Evolutionary conservation across 2,329 filamentous ascomycete species (phyloP).

Genomic region (Trichoderma simmonsii): DNA sequence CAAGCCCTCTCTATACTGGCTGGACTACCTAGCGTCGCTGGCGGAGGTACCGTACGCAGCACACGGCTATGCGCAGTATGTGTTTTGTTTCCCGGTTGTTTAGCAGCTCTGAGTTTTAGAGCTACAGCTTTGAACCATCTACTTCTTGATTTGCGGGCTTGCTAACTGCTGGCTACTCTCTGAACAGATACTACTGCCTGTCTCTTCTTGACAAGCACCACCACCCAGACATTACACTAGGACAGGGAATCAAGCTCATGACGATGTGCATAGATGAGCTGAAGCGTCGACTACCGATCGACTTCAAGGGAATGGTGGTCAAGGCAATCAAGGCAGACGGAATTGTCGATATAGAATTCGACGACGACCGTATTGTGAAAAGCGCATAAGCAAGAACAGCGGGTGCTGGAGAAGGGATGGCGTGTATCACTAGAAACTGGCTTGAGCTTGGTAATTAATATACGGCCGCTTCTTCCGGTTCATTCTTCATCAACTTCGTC

Average conservation of each 20-base stretch:
- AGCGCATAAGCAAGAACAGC: conserved; percentile 44
- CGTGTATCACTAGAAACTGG: conserved; percentile 38
- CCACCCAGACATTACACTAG: conserved; percentile 86
- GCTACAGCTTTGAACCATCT: not conserved
- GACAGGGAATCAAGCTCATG: conserved; percentile 86
- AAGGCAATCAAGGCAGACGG: conserved; percentile 96
- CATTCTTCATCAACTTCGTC: not conserved
- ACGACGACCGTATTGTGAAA: conserved; percentile 72
- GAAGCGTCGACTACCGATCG: conserved; percentile 93
- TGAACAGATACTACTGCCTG: conserved; percentile 84
- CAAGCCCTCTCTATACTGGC: conserved; percentile 92
- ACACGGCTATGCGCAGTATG: conserved; percentile 95
- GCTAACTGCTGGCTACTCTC: conserved; percentile 13
- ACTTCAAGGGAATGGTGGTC: conserved; percentile 96
- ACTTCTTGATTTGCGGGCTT: not conserved
- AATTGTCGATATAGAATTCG: conserved; percentile 78
- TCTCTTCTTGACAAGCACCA: conserved; percentile 98
- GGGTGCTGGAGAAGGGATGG: conserved; percentile 19
- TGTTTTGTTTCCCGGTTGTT: conserved; percentile 6
- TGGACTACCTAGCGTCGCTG: conserved; percentile 90
- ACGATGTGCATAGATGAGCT: conserved; percentile 95
- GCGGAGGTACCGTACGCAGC: conserved; percentile 91
- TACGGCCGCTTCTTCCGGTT: not conserved
- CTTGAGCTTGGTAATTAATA: conserved; percentile 16
- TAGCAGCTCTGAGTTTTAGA: not conserved